Base-by-base conservation (phyloP, 2,329 filamentous ascomycete species). In the Stylonectria norvegica region DNA sequence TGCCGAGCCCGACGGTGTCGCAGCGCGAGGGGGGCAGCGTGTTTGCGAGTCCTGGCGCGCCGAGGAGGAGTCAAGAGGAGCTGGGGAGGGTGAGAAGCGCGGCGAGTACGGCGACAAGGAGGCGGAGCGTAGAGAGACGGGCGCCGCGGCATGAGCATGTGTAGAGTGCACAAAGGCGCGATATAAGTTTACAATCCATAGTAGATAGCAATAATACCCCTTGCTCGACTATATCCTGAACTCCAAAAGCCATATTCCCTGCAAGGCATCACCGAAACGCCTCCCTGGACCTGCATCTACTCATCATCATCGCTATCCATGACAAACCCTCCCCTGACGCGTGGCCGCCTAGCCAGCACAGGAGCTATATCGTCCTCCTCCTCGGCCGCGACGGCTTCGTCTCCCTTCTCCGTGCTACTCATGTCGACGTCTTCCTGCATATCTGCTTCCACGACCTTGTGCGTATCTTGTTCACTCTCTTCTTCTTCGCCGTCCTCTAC, bases 231-330 rank as follows among this genome's bases (percentile, higher is more conserved):
- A 42, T 22, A 31, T 30, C 36, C 40, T 30, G 14, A 48, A 50
- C 52, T 47, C 45, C 53, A 22, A 17, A n/a, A n/a, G n/a, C n/a
- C n/a, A n/a, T n/a, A n/a, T n/a, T n/a, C n/a, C n/a, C n/a, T n/a
- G n/a, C n/a, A n/a, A n/a, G n/a, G n/a, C n/a, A n/a, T n/a, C n/a
- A n/a, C 31, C 27, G n/a, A 38, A 18, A 20, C 33, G 19, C 25
- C 34, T 36, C 28, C 42, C 30, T 15, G 9, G 14, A 19, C 12
- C 18, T 20, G n/a, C 27, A 28, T 40, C 42, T 56, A 61, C 38
- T 77, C 73, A 48, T 79, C 75, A 34, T 82, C 78, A 56, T 78
- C 79, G 45, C 77, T 80, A 52, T 81, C 77, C 23, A 79, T 53
- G 32, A 81, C 60, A 46, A 82, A 81, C 0, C 78, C 78, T 14